Conservation (phyloP, 805 yeast genomes). For the Teunomyces lycoperdinae region DNA sequence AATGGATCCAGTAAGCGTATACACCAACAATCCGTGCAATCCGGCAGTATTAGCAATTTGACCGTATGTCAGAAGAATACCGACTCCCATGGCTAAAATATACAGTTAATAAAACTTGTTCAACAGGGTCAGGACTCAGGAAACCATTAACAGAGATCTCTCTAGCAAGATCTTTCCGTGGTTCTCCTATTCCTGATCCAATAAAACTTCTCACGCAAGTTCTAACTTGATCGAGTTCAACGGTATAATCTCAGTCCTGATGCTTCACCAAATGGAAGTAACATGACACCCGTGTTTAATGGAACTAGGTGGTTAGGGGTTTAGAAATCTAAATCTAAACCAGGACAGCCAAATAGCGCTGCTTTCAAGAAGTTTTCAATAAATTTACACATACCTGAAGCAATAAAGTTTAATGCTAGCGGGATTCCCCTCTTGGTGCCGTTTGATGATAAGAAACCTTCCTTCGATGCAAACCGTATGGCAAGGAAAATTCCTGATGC, state of each 20-base stretch:
- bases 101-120: slow-evolving; percentile 5
- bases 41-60: slow-evolving; percentile 86
- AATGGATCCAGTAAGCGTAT: slow-evolving; percentile 73
- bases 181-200: neutral
- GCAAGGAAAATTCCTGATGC: slow-evolving; percentile 49
- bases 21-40: slow-evolving; percentile 80
- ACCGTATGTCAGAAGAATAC: slow-evolving; percentile 80
- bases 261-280: slow-evolving; percentile 19
- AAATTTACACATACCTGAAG: slow-evolving; percentile 64
- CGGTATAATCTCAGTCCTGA: slow-evolving; percentile 71
- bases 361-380: neutral
- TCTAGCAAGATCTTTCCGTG: neutral
- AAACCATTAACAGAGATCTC: neutral
- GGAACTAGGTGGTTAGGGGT: slow-evolving; percentile 3
- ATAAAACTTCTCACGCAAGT: slow-evolving; percentile 67
- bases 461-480: slow-evolving; percentile 48
- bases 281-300: slow-evolving; percentile 45
- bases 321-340: neutral
- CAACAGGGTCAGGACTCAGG: neutral
- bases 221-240: slow-evolving; percentile 76
- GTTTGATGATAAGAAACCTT: slow-evolving; percentile 70
- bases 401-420: slow-evolving; percentile 82
- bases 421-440: slow-evolving; percentile 80
- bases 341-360: neutral
- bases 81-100: slow-evolving; percentile 75